phyloP scores from a whole-genome alignment of 148 eudicot genomes.

The Cornus suecica region DNA sequence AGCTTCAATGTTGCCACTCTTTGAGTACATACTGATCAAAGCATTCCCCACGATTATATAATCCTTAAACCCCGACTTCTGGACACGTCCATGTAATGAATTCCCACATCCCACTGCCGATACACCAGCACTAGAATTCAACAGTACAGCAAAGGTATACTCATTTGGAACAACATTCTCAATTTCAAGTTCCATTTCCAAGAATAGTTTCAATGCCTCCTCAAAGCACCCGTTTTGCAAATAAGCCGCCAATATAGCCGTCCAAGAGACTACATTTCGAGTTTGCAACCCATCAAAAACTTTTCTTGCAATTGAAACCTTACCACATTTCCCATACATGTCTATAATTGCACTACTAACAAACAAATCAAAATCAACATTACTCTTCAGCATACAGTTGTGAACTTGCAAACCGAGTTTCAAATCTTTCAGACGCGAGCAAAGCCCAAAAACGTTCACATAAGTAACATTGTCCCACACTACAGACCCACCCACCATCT shows the following conservation, averaged over 20 bases:
- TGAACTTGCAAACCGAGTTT: conserved; percentile 43
- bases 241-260: conserved; percentile 36
- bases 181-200: conserved; percentile 33
- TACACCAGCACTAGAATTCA: conserved; percentile 42
- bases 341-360: conserved; percentile 35
- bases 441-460: conserved; percentile 32
- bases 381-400: conserved; percentile 26
- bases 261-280: conserved; percentile 49
- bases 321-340: conserved; percentile 54
- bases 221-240: conserved; percentile 41
- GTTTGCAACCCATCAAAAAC: conserved; percentile 25
- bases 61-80: conserved; percentile 35
- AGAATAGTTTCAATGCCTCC: conserved; percentile 39
- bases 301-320: conserved; percentile 31
- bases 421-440: conserved; percentile 30
- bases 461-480: conserved; percentile 34
- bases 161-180: conserved; percentile 37
- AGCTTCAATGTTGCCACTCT: conserved; percentile 34
- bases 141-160: conserved; percentile 39
- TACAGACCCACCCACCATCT: conserved; percentile 22
- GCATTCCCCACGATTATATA: conserved; percentile 36
- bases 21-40: conserved; percentile 37
- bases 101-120: conserved; percentile 41
- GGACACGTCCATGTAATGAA: conserved; percentile 33
- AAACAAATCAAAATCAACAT: conserved; percentile 32